Percentiles rank a stretch among this genome's conserved stretches.
These are phyloP conservation scores for Podospora tetraspora DNA, from an alignment of 495 filamentous ascomycete species.

Conservation along the genomic window DNA sequence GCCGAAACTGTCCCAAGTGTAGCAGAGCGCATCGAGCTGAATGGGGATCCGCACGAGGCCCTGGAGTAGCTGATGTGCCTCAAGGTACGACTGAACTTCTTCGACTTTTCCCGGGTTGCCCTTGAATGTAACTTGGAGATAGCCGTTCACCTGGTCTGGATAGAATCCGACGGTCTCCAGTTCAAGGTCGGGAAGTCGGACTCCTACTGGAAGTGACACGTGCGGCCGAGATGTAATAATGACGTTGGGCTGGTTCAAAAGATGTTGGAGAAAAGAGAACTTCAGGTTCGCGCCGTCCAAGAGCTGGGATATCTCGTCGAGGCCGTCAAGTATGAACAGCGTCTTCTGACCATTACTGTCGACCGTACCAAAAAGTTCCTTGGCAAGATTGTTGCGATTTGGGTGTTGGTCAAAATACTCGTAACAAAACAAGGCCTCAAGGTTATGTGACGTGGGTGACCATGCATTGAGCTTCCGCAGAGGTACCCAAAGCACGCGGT, in stretches of 20 bases:
- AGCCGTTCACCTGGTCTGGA: constrained; percentile 30
- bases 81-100: constrained; percentile 33
- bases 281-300: constrained; percentile 6
- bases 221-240: constrained; percentile 38
- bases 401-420: constrained; percentile 22
- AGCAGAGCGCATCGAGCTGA: constrained; percentile 45
- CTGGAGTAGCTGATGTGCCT: constrained; percentile 30
- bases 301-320: constrained; percentile 36
- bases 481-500: constrained; percentile 39
- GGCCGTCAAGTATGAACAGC: constrained; percentile 38
- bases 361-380: no score
- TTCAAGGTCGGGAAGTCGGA: constrained; percentile 23
- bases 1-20: constrained; percentile 28
- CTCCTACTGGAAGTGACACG: constrained; percentile 12
- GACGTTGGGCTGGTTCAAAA: constrained; percentile 35
- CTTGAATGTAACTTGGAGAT: constrained; percentile 21
- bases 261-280: constrained; percentile 25
- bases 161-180: constrained; percentile 35
- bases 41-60: constrained; percentile 43
- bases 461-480: constrained; percentile 20
- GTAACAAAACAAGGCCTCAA: constrained; percentile 24
- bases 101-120: neutral
- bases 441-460: constrained; percentile 18
- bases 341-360: constrained; percentile 15
- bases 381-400: no score